phyloP scores from a whole-genome alignment of 129 eudicot genomes.

The Centaurea solstitialis region DNA sequence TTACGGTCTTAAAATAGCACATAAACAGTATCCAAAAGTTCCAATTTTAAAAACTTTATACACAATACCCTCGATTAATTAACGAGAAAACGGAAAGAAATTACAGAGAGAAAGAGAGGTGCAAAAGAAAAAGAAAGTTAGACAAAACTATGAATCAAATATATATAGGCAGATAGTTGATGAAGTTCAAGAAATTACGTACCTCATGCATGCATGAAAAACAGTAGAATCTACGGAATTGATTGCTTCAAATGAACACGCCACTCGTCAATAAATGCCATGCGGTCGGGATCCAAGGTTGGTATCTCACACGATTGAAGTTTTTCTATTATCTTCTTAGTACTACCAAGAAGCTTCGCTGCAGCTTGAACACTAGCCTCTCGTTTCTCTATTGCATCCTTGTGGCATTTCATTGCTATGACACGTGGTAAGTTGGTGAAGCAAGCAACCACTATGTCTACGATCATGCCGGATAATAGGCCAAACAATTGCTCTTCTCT shows the following conservation, averaged over 20 bases:
- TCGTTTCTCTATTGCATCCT: constrained; percentile 17
- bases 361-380: constrained; percentile 17
- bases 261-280: constrained; percentile 21
- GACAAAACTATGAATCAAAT: not conserved
- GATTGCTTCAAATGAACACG: constrained; percentile 5
- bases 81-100: too few relatives aligned
- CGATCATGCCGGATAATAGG: constrained; percentile 18
- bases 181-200: not conserved
- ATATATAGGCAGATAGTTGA: not conserved
- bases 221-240: not conserved
- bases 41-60: too few relatives aligned
- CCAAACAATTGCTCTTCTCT: not conserved
- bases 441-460: constrained; percentile 23
- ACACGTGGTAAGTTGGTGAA: constrained; percentile 26
- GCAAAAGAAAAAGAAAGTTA: too few relatives aligned
- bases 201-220: not conserved
- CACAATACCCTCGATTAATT: too few relatives aligned
- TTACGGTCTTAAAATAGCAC: too few relatives aligned
- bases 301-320: not conserved
- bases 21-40: too few relatives aligned
- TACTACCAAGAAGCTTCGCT: constrained; percentile 20
- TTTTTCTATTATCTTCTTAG: not conserved
- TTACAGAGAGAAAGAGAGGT: not conserved
- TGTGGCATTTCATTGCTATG: constrained; percentile 17
- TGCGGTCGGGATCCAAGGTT: not conserved